phyloP scores from a whole-genome alignment of 306 rosid genomes.

The Fragaria ananassa region DNA sequence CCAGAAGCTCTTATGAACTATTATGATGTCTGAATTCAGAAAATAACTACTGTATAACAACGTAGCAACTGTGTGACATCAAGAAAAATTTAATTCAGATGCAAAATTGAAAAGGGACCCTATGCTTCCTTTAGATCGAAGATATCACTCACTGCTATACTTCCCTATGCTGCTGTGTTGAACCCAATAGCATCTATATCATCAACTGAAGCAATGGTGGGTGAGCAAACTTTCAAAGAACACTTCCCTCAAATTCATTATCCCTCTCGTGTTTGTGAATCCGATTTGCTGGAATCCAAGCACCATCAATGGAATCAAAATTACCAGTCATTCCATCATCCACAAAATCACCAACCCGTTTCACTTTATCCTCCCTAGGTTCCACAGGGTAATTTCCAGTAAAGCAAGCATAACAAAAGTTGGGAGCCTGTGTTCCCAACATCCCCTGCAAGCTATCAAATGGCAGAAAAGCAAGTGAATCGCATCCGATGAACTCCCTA shows the following conservation, averaged over 20 bases:
- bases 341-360: constrained; percentile 81
- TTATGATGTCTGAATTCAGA: not conserved
- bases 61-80: not conserved
- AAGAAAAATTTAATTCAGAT: constrained; percentile 15
- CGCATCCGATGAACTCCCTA: constrained; percentile 76
- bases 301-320: constrained; percentile 74
- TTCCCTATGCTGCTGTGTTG: not conserved
- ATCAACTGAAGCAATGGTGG: not conserved
- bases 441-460: constrained; percentile 55
- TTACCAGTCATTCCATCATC: constrained; percentile 91
- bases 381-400: constrained; percentile 93
- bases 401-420: constrained; percentile 86
- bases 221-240: not conserved
- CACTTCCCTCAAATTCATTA: constrained; percentile 1
- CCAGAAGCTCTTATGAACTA: not conserved
- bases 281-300: constrained; percentile 71
- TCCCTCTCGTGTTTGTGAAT: constrained; percentile 13
- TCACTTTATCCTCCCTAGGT: constrained; percentile 77
- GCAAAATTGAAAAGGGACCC: constrained; percentile 22
- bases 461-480: constrained; percentile 89
- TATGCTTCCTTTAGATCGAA: constrained; percentile 13
- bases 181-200: constrained; percentile 11
- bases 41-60: not conserved
- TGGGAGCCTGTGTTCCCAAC: constrained; percentile 50
- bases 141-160: constrained; percentile 14